phyloP scores from a whole-genome alignment of 495 filamentous ascomycete species.

The Sordaria brevicollis region DNA sequence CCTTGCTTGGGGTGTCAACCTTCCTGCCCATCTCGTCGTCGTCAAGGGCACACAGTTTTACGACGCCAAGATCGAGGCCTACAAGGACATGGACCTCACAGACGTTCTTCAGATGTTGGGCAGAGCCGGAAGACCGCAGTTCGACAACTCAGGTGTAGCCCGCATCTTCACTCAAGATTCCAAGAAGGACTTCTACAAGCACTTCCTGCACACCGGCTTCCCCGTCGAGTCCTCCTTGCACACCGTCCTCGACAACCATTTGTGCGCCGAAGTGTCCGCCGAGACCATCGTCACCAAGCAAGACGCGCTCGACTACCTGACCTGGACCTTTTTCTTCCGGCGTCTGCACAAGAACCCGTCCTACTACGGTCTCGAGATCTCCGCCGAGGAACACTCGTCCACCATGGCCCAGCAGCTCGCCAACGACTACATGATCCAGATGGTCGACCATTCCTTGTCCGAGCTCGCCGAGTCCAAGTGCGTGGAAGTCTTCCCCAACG shows the following conservation, averaged over 20 bases:
- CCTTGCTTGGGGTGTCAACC: constrained; percentile 95
- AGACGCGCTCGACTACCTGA: constrained; percentile 94
- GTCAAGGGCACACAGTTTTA: constrained; percentile 99
- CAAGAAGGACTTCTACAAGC: constrained; percentile 99
- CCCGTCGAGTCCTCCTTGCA: constrained; percentile 94
- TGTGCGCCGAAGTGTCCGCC: constrained; percentile 89
- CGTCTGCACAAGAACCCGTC: constrained; percentile 96
- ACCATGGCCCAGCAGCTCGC: constrained; percentile 74
- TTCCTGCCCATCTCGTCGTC: constrained; percentile 92
- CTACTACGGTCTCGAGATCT: constrained; percentile 94
- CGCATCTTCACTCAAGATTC: constrained; percentile 94
- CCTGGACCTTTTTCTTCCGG: constrained; percentile 99
- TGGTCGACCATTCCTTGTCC: constrained; percentile 75
- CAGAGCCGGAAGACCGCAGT: constrained; percentile 90
- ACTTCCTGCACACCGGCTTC: constrained; percentile 97
- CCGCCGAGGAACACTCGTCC: constrained; percentile 84
- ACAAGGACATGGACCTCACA: constrained; percentile 97
- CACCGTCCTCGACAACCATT: constrained; percentile 93
- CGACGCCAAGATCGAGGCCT: constrained; percentile 94
- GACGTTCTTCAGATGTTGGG: constrained; percentile 98
- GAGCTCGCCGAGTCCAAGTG: constrained; percentile 79
- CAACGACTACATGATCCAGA: constrained; percentile 82
- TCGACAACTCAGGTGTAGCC: constrained; percentile 89
- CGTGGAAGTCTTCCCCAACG: constrained; percentile 69
- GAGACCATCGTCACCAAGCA: constrained; percentile 89